Base-by-base conservation (phyloP, 2,329 filamentous ascomycete species). In the Verticillium nubilum region DNA sequence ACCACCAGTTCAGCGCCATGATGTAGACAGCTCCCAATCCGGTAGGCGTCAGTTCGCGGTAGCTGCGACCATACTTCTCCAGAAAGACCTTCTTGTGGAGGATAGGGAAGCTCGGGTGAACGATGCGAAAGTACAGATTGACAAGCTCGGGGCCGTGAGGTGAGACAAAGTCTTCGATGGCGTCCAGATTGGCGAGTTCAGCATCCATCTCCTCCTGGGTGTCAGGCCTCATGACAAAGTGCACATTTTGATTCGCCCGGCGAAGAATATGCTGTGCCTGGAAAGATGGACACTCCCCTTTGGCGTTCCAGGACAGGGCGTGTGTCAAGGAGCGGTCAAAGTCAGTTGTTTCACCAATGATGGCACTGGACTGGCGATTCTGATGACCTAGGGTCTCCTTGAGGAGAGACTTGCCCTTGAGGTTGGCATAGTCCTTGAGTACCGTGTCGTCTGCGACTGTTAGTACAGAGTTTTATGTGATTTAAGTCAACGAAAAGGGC, bases 141-240 rank as follows among this genome's bases (percentile, higher is more conserved):
- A 88, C 78, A 58, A 87, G 71, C 35, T 78, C 78, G 60, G 78
- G 77, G 10, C 85, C 85, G 67, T 86, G 80, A 6, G 82, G 79
- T 31, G 78, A 76, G 15, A 87, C 80, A 52, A 83, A 75, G 54
- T 78, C 74, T 68, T 86, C 83, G 61, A 87, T 78, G 52, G 78
- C 76, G 61, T 73, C 70, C 25, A 66, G 59, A 27, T 61, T 57
- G 58, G 79, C 76, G 33, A 73, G 72, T 47, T 63, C 62, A 42
- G 55, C 57, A 28, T 59, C 57, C 59, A 62, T 62, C 54, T 62
- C 61, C 10, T 59, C 59, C 25, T 60, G 56, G 7, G 59, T 59
- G 26, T 62, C 61, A 17, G 61, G 61, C 26, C 61, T 35, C 55
- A 60, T 58, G 25, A 60, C 54, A 26, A 62, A 62, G 27, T 60